Evolutionary conservation across 805 yeast species (phyloP), one percentile per base, ranked within the genome.

Genomic region (Wickerhamiella dianesei): DNA sequence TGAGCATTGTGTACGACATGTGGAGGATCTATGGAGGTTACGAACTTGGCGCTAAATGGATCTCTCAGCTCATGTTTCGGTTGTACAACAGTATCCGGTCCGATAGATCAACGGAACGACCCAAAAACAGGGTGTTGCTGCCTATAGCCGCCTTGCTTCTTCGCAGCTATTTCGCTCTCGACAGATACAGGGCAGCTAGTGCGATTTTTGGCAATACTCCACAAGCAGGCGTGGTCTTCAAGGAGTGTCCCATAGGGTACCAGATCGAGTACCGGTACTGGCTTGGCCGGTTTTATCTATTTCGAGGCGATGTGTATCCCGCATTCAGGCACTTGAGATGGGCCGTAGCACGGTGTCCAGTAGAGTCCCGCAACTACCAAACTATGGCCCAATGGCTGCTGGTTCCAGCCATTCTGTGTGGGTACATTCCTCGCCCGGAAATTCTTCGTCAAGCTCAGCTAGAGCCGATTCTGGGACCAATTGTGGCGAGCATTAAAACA

Each of bases 361-460:
- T 58, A 3, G 44, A 53, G 0, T 43, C 56, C 9, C 44, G 51
- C 12, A 75, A 76, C 57, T 60, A 65, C 37, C 60, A 66, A 13
- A 58, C 63, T 35, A 66, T 79, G 4, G 59, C 79, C 32, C 64
- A 67, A 29, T 71, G 70, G 48, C 61, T 79, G 37, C 50, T 79
- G 1, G 80, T 85, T 0, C 64, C 73, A 0, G 68, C 77, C 2
- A 58, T 80, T 5, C 57, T 78, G 1, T 65, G 77, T 37, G 86
- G 86, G 0, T 71, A 72, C 43, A 49, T 65, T 13, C 82, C 84
- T 0, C 62, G 64, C 21, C 57, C 61, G 12, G 52, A 47, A 2
- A 19, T 65, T 12, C 44, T 66, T 16, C 52, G 48, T 16, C 41
- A 41, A 41, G 54, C 55, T 49, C 64, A 50, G 40, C 51, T 67